phyloP scores from a whole-genome alignment of 352 stramenopile genomes.

The Pythium chondricola region DNA sequence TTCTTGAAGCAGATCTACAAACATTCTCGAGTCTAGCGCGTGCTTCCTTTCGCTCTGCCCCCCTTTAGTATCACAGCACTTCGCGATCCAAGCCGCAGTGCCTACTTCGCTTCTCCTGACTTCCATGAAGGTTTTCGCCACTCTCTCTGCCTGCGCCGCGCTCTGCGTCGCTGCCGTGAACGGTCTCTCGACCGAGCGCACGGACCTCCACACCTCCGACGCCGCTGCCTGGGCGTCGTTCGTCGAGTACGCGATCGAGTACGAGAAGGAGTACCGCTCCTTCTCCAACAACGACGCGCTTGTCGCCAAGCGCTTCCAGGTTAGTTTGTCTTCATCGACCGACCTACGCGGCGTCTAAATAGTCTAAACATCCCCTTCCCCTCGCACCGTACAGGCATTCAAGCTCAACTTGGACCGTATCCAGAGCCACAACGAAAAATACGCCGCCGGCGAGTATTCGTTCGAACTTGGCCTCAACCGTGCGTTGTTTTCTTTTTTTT shows the following conservation, averaged over 20 bases:
- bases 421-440: slow-evolving; percentile 40
- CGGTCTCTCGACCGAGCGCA: slow-evolving; percentile 8
- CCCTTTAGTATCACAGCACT: neutral
- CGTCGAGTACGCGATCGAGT: slow-evolving; percentile 52
- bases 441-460: slow-evolving; percentile 32
- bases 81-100: neutral
- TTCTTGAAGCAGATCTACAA: slow-evolving; percentile 10
- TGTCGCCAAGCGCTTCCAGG: slow-evolving; percentile 33
- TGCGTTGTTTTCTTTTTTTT: no score
- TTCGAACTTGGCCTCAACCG: slow-evolving; percentile 47
- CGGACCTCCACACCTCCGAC: neutral
- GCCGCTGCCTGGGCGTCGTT: slow-evolving; percentile 30
- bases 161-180: neutral
- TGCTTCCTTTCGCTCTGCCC: neutral
- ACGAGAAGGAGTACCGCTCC: slow-evolving; percentile 38
- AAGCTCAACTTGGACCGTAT: slow-evolving; percentile 45
- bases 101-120: neutral
- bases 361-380: no score
- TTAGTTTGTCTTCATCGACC: slow-evolving; percentile 2
- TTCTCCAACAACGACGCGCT: slow-evolving; percentile 29
- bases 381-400: slow-evolving; percentile 35
- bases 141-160: slow-evolving; percentile 1
- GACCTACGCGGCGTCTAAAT: neutral
- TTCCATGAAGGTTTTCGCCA: slow-evolving; percentile 7
- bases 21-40: neutral